A percentile compares a stretch with the other conserved stretches of the same genome.
Conservation (phyloP, 176 grass and related monocot genomes). For the Juncus effusus region DNA sequence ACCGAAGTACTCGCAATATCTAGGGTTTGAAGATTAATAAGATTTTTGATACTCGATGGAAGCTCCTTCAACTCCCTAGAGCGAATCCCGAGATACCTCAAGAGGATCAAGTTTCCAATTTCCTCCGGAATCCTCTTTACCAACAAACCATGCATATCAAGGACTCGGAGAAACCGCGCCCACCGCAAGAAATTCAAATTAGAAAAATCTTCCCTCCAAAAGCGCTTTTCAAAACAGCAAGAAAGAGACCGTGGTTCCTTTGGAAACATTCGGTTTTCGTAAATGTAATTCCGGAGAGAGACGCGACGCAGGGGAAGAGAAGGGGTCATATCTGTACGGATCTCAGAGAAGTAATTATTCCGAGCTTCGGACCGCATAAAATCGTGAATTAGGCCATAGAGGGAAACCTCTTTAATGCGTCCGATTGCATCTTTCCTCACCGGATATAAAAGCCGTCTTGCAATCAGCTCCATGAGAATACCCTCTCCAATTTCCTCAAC, state of each 20-base stretch:
- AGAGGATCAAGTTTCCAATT: conserved; percentile 5
- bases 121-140: neutral
- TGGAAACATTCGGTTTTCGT: too few species aligned
- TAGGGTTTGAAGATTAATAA: conserved; percentile 10
- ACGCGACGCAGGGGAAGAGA: too few species aligned
- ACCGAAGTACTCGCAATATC: neutral
- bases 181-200: neutral
- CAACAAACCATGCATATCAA: conserved; percentile 7
- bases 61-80: neutral
- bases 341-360: conserved; percentile 31
- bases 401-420: conserved; percentile 2
- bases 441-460: conserved; percentile 14
- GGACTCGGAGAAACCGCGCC: neutral
- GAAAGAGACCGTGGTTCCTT: too few species aligned
- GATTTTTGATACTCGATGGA: neutral
- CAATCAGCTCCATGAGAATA: conserved; percentile 34
- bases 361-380: conserved; percentile 37
- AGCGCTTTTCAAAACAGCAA: too few species aligned
- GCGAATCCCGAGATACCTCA: conserved; percentile 3
- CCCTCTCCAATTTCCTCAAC: conserved; percentile 30
- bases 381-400: conserved; percentile 34
- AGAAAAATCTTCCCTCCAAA: too few species aligned
- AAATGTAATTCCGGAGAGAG: too few species aligned
- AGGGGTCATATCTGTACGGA: neutral
- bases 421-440: conserved; percentile 3